Percentiles rank a stretch among this genome's conserved stretches.
Evolutionary conservation across 2,329 filamentous ascomycete species (phyloP).

Genomic region (Fusarium longipes): DNA sequence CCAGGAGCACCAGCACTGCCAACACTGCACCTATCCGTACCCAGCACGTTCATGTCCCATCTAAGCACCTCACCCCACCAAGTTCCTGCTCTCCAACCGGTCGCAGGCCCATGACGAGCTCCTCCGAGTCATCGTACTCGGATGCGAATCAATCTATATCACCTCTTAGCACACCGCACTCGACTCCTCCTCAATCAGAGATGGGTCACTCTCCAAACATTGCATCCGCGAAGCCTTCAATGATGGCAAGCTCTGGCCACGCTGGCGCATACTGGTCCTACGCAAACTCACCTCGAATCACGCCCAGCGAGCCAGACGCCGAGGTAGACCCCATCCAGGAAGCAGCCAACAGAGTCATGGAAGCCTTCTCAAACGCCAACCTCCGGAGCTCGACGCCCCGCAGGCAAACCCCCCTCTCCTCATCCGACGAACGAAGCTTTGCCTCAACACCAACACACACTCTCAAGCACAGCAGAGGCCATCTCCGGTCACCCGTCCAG

Average conservation of each 20-base stretch:
- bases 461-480: slow-evolving; percentile 49
- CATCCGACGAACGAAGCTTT: slow-evolving; percentile 34
- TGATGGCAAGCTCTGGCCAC: slow-evolving; percentile 8
- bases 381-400: slow-evolving; percentile 29
- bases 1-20: not conserved
- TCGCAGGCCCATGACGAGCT: slow-evolving; percentile 45
- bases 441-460: slow-evolving; percentile 53
- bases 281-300: slow-evolving; percentile 36
- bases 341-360: slow-evolving; percentile 49
- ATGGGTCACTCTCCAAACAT: slow-evolving; percentile 46
- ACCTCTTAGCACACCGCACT: slow-evolving; percentile 54
- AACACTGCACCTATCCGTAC: not conserved
- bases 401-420: slow-evolving; percentile 33
- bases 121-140: slow-evolving; percentile 54
- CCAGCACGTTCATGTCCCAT: slow-evolving; percentile 5
- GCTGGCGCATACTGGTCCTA: slow-evolving; percentile 41
- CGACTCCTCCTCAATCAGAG: slow-evolving; percentile 56
- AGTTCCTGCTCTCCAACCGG: slow-evolving; percentile 7
- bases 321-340: slow-evolving; percentile 48
- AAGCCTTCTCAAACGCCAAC: slow-evolving; percentile 47
- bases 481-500: slow-evolving; percentile 22
- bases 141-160: slow-evolving; percentile 54
- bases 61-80: slow-evolving; percentile 15
- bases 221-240: slow-evolving; percentile 17
- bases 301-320: slow-evolving; percentile 31